Conservation (phyloP, 129 eudicot species). For the Escallonia herrerae region DNA sequence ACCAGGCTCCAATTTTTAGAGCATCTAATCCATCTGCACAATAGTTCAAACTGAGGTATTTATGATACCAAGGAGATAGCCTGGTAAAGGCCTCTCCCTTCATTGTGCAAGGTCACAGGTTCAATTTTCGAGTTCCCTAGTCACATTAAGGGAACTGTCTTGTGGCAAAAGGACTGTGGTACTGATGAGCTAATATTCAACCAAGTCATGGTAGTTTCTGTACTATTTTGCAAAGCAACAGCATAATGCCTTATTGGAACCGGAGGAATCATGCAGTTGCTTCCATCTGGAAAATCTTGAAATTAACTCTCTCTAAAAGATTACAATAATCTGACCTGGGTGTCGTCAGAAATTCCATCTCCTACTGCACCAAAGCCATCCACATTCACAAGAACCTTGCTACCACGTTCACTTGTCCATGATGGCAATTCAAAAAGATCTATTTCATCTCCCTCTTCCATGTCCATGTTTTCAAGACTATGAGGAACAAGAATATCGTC, state of each 20-base stretch:
- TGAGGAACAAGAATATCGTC: conserved; percentile 27
- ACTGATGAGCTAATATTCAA: neutral
- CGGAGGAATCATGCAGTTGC: too few relatives aligned
- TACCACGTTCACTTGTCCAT: conserved; percentile 49
- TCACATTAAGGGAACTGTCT: too few relatives aligned
- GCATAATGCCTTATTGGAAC: neutral
- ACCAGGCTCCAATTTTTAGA: neutral
- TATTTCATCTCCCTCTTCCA: conserved; percentile 40
- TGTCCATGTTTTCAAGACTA: conserved; percentile 38
- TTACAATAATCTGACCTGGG: conserved; percentile 48
- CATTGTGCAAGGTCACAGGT: too few relatives aligned
- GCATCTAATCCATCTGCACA: neutral
- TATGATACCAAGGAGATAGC: neutral
- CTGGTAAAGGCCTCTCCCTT: too few relatives aligned
- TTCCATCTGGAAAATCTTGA: too few relatives aligned
- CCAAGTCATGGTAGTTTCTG: neutral
- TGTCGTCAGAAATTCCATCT: conserved; percentile 90
- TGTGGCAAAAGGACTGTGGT: neutral
- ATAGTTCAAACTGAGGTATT: neutral
- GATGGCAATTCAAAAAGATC: conserved; percentile 41
- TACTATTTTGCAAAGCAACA: neutral
- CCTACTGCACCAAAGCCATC: conserved; percentile 92
- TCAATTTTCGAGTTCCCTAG: too few relatives aligned
- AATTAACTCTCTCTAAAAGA: neutral
- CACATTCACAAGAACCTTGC: conserved; percentile 69